Evolutionary conservation across 208 protist species (phyloP).

Genomic region (Acanthamoeba sp.): DNA sequence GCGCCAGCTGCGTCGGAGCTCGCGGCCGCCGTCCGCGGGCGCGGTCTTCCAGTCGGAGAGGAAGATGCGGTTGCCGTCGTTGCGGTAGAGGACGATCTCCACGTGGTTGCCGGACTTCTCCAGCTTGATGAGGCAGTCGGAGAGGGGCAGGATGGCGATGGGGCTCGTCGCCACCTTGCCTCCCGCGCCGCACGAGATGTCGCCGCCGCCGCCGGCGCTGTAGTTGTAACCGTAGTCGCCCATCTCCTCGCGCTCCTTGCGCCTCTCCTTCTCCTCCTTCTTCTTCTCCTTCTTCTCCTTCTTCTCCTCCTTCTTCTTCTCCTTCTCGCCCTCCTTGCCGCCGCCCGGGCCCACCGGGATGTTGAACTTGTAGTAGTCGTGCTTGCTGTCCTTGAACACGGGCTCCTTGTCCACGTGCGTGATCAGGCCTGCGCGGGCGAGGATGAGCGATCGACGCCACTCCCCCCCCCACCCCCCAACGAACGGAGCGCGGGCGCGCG

Average conservation of each 20-base stretch:
- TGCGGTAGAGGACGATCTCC: slow-evolving; percentile 24
- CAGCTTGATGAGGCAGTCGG: slow-evolving; percentile 43
- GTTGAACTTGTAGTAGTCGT: background rate
- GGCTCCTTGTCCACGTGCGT: slow-evolving; percentile 3
- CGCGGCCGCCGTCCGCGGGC: background rate
- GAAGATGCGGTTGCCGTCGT: background rate
- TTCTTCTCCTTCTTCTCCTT: slow-evolving; percentile 33
- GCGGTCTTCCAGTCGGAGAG: background rate
- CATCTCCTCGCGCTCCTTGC: no score
- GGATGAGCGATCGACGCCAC: background rate
- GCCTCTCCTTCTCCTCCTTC: background rate
- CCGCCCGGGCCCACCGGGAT: background rate
- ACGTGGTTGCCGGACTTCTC: background rate
- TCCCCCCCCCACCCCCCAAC: background rate
- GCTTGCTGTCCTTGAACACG: slow-evolving; percentile 4
- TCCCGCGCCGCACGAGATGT: background rate
- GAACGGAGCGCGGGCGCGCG: no score
- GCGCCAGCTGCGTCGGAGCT: background rate
- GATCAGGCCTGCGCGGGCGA: background rate
- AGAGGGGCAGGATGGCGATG: background rate
- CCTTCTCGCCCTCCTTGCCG: slow-evolving; percentile 21
- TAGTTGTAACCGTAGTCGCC: background rate
- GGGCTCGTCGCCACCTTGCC: slow-evolving; percentile 2
- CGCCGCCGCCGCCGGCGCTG: no score
- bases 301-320: slow-evolving; percentile 29